phyloP scores from a whole-genome alignment of 306 rosid species.

The Neltuma alba region DNA sequence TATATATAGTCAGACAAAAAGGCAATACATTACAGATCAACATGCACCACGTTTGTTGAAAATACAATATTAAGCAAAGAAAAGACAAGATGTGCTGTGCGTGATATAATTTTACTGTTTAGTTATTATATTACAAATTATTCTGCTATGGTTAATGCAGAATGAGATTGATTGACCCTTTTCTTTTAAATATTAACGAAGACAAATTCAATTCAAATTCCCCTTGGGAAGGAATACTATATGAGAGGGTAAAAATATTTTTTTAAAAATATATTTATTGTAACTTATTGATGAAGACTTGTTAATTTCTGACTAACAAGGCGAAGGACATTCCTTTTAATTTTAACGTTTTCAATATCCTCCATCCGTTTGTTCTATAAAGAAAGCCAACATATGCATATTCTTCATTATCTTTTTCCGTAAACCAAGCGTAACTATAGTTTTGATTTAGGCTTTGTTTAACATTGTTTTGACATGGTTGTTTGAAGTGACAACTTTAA shows the following conservation, averaged over 20 bases:
- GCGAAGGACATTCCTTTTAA: not conserved
- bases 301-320: not conserved
- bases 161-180: not conserved
- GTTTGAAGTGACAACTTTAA: not conserved
- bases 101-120: constrained; percentile 11
- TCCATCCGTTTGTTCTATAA: not conserved
- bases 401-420: not conserved
- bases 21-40: constrained; percentile 17
- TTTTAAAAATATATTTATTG: not conserved
- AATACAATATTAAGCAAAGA: not conserved
- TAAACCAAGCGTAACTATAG: not conserved
- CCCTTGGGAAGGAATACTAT: not conserved
- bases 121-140: not conserved
- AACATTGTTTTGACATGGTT: not conserved
- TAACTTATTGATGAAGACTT: not conserved
- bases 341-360: not conserved
- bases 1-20: not conserved
- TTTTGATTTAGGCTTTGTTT: not conserved
- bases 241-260: not conserved
- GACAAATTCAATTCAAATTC: constrained; percentile 18
- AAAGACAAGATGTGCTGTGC: constrained; percentile 15
- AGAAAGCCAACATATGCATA: not conserved
- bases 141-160: not conserved
- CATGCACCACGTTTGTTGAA: not conserved
- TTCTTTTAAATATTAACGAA: not conserved